Conservation (phyloP, 2,329 filamentous ascomycete species). For the Stachybotrys chlorohalonatus region DNA sequence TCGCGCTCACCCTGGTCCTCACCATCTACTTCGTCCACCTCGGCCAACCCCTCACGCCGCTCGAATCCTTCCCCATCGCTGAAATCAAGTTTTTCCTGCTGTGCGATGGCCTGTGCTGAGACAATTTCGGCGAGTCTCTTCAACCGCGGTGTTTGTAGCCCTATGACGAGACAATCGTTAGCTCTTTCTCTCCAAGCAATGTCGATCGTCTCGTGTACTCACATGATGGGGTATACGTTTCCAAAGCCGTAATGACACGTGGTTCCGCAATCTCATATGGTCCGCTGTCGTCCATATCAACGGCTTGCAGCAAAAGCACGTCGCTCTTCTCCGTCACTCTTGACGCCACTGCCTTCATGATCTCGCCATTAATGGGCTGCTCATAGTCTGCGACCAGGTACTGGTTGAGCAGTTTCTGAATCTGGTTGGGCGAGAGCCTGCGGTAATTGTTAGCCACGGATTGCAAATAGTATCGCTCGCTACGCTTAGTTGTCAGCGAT, state of each 20-base stretch:
- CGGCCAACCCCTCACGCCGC: constrained; percentile 38
- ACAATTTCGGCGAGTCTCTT: constrained; percentile 98
- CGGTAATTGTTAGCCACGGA: constrained; percentile 5
- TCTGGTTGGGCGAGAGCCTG: constrained; percentile 95
- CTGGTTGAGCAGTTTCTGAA: constrained; percentile 97
- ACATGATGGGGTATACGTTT: constrained; percentile 98
- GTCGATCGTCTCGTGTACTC: constrained; percentile 26
- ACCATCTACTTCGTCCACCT: constrained; percentile 38
- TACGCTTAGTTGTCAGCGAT: constrained; percentile 1
- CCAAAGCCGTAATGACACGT: constrained; percentile 86
- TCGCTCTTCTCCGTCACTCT: constrained; percentile 98
- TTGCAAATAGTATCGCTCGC: background rate
- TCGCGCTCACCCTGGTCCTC: constrained; percentile 12
- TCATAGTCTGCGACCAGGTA: constrained; percentile 98
- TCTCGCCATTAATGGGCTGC: constrained; percentile 98
- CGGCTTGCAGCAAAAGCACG: constrained; percentile 82
- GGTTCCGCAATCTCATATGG: constrained; percentile 98
- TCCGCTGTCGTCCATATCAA: constrained; percentile 98
- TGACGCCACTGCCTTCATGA: constrained; percentile 98
- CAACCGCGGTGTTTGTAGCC: constrained; percentile 90
- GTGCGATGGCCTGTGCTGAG: constrained; percentile 88
- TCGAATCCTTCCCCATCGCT: constrained; percentile 35
- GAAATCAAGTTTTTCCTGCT: constrained; percentile 77
- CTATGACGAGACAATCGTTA: constrained; percentile 32
- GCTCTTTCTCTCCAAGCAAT: too few species aligned